Evolutionary conservation across 805 yeast genomes (phyloP).

Genomic region (Pichia cephalocereana): DNA sequence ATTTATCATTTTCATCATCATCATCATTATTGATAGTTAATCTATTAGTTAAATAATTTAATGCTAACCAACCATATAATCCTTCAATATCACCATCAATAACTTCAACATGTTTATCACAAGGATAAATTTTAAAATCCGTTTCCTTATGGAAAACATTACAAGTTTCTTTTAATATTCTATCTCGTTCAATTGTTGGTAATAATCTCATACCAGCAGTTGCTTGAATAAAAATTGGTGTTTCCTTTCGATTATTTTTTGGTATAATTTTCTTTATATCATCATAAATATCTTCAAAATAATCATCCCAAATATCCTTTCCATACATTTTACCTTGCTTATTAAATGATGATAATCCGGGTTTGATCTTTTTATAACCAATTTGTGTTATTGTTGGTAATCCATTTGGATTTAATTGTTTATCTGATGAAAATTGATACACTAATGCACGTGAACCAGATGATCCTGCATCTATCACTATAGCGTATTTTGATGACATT

Average conservation of each 20-base stretch:
- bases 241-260: conserved; percentile 40
- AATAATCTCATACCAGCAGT: conserved; percentile 95
- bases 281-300: conserved; percentile 53
- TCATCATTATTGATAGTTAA: conserved; percentile 38
- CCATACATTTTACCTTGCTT: conserved; percentile 29
- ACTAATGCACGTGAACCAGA: conserved; percentile 87
- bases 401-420: conserved; percentile 21
- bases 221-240: conserved; percentile 87
- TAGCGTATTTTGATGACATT: conserved; percentile 46
- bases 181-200: conserved; percentile 41
- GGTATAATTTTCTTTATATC: conserved; percentile 73
- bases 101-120: conserved; percentile 66
- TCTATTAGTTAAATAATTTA: conserved; percentile 72
- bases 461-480: conserved; percentile 92
- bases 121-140: conserved; percentile 46
- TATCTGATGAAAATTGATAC: conserved; percentile 55
- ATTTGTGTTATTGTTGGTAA: conserved; percentile 28
- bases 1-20: conserved; percentile 7
- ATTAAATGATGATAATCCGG: conserved; percentile 75
- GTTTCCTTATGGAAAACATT: conserved; percentile 41
- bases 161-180: conserved; percentile 56
- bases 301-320: conserved; percentile 57
- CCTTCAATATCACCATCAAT: conserved; percentile 97
- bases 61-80: conserved; percentile 88
- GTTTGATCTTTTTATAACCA: conserved; percentile 68